These are phyloP conservation scores for Didymella sp. DNA, from an alignment of 2,329 filamentous ascomycete genomes.

Conservation along the genomic window DNA sequence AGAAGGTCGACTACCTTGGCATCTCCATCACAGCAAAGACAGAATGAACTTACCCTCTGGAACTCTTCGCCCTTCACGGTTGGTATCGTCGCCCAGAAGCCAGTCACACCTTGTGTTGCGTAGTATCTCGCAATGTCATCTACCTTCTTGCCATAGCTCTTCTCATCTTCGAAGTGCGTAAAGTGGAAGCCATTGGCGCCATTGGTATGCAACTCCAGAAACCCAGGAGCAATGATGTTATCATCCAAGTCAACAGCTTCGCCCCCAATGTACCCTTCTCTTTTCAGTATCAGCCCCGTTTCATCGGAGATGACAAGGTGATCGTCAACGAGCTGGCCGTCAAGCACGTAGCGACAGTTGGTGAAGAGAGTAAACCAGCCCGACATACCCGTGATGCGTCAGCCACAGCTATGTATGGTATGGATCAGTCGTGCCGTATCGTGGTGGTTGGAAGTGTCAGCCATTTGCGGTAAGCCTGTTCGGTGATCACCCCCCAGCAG, in stretches of 20 bases:
- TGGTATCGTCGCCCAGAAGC: slow-evolving; percentile 62
- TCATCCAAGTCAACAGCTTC: slow-evolving; percentile 58
- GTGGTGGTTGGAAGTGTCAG: slow-evolving; percentile 12
- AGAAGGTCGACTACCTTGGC: background rate
- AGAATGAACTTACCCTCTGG: slow-evolving; percentile 43
- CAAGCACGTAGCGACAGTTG: slow-evolving; percentile 55
- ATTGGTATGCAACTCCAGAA: slow-evolving; percentile 64
- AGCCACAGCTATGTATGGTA: slow-evolving; percentile 10
- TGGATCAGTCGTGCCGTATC: slow-evolving; percentile 1
- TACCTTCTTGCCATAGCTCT: slow-evolving; percentile 54
- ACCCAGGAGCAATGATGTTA: slow-evolving; percentile 61
- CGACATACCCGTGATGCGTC: slow-evolving; percentile 39
- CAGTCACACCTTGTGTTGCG: slow-evolving; percentile 60
- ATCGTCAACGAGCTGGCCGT: slow-evolving; percentile 54
- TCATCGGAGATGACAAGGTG: slow-evolving; percentile 56
- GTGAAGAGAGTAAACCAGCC: slow-evolving; percentile 56
- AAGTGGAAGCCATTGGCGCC: slow-evolving; percentile 63
- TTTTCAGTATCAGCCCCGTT: slow-evolving; percentile 53
- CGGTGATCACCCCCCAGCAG: slow-evolving; percentile 15
- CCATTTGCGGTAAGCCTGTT: slow-evolving; percentile 12
- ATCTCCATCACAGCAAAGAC: background rate
- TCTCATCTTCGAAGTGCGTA: slow-evolving; percentile 55
- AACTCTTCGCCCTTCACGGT: slow-evolving; percentile 58
- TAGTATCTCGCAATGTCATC: slow-evolving; percentile 58
- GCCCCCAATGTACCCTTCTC: slow-evolving; percentile 54